Base-by-base conservation (phyloP, 2,329 filamentous ascomycete species). In the Xylaria sp. region DNA sequence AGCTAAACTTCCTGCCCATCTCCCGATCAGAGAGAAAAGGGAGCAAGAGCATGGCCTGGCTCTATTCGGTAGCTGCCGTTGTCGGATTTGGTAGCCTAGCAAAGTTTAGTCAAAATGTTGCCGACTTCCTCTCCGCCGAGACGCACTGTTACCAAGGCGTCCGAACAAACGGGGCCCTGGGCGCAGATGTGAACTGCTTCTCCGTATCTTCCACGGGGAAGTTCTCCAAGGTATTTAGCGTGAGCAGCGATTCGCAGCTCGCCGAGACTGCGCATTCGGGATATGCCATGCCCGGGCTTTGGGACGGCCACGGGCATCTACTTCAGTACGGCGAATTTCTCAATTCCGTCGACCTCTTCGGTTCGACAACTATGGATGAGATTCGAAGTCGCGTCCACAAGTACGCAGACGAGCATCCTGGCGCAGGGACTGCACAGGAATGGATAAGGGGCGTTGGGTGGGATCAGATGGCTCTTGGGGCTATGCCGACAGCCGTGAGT, bases 301-400 rank as follows among this genome's bases (percentile, higher is more conserved):
- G 90, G 86, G 90, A 93, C 71, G 90, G 89, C 0, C 90, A 92
- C 76, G 90, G 89, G 0, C 90, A 92, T 75, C 79, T 92, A 56
- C 76, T 90, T 19, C 85, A 86, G 72, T 92, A 90, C 75, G 90
- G 88, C 59, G 89, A 92, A 78, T 89, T 90, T 73, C 79, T 92
- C 45, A 85, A 90, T 73, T 90, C 88, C 4, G 89, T 90, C 0
- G 85, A 89, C 72, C 79, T 93, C 2, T 90, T 91, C 72, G 89
- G 87, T 0, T 81, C 86, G 0, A 68, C 79, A n/a, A 85, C 85
- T 4, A 81, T 89, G 69, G 81, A 82, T 0, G 86, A 91, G 32
- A 85, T 90, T 4, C 82, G 85, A 32, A 65, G 73, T 6, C 83
- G 88, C 4, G 79, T 92, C 47, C 80, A 81, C 8, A 74, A 75